Conservation (phyloP, 2,329 filamentous ascomycete genomes). For the Colletotrichum siamense region DNA sequence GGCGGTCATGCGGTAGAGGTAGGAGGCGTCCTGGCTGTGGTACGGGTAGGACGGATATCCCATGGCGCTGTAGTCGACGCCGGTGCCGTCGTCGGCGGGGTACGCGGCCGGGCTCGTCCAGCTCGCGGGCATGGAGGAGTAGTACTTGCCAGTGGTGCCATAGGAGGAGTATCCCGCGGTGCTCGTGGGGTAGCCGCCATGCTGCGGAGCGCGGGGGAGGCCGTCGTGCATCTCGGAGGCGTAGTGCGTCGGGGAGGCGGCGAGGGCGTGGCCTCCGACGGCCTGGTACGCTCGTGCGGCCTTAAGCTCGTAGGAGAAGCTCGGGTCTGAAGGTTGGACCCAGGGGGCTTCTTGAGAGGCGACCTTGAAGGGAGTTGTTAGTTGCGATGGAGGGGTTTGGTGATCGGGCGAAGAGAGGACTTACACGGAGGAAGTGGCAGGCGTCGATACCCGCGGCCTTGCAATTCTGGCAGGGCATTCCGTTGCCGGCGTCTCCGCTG, state of each 20-base stretch:
- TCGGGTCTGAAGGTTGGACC: slow-evolving; percentile 29
- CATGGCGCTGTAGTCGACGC: slow-evolving; percentile 41
- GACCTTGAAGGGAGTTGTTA: slow-evolving; percentile 31
- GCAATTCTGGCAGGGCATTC: slow-evolving; percentile 84
- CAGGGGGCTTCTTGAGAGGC: slow-evolving; percentile 42
- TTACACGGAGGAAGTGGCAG: slow-evolving; percentile 84
- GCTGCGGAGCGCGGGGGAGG: slow-evolving; percentile 21
- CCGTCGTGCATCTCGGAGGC: slow-evolving; percentile 35
- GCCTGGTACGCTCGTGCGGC: slow-evolving; percentile 38
- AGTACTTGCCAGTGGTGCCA: slow-evolving; percentile 34
- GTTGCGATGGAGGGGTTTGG: neutral
- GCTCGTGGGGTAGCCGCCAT: slow-evolving; percentile 30
- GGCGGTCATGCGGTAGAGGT: slow-evolving; percentile 35
- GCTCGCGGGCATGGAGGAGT: slow-evolving; percentile 32
- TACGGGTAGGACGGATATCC: slow-evolving; percentile 38
- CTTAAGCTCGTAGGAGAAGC: slow-evolving; percentile 42
- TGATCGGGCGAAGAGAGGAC: slow-evolving; percentile 14
- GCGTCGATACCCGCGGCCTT: slow-evolving; percentile 71
- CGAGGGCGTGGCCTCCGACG: slow-evolving; percentile 28
- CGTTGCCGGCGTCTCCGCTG: slow-evolving; percentile 81
- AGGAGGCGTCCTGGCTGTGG: slow-evolving; percentile 36
- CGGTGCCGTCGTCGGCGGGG: slow-evolving; percentile 35
- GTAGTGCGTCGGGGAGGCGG: slow-evolving; percentile 34
- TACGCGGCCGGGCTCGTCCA: slow-evolving; percentile 38
- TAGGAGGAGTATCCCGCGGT: slow-evolving; percentile 34